Evolutionary conservation across 805 yeast genomes (phyloP).

Genomic region (Candida germanica): DNA sequence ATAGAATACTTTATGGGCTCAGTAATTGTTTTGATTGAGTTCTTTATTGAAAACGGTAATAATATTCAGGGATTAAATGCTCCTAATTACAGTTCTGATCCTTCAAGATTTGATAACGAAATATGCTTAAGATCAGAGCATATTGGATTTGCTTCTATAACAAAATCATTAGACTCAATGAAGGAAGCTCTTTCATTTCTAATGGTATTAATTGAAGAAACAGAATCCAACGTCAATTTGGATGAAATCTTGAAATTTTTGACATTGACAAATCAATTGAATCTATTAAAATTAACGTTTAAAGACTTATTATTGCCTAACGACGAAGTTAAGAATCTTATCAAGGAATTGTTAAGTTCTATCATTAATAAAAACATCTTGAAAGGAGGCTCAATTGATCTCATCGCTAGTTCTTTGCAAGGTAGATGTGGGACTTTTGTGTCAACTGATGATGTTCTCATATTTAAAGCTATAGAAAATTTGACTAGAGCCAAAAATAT

Average conservation of each 20-base stretch:
- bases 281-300: constrained; percentile 64
- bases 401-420: constrained; percentile 82
- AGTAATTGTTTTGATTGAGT: constrained; percentile 63
- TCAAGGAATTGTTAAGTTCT: constrained; percentile 84
- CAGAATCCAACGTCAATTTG: constrained; percentile 45
- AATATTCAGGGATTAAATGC: constrained; percentile 59
- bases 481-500: constrained; percentile 80
- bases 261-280: constrained; percentile 62
- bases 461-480: constrained; percentile 91
- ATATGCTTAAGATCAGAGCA: constrained; percentile 86
- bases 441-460: constrained; percentile 87
- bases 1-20: constrained; percentile 72
- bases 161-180: constrained; percentile 70
- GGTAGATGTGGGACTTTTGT: constrained; percentile 94
- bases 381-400: constrained; percentile 90
- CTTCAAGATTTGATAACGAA: constrained; percentile 52
- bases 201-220: constrained; percentile 75
- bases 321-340: constrained; percentile 57
- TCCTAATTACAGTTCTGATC: constrained; percentile 51
- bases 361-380: constrained; percentile 85
- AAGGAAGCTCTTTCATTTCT: constrained; percentile 90
- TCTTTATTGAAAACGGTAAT: constrained; percentile 63
- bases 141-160: constrained; percentile 75
- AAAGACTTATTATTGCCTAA: constrained; percentile 75
- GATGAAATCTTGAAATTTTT: constrained; percentile 69